phyloP scores from a whole-genome alignment of 1,139 yeast species.

The Sugiyamaella neomexicana region DNA sequence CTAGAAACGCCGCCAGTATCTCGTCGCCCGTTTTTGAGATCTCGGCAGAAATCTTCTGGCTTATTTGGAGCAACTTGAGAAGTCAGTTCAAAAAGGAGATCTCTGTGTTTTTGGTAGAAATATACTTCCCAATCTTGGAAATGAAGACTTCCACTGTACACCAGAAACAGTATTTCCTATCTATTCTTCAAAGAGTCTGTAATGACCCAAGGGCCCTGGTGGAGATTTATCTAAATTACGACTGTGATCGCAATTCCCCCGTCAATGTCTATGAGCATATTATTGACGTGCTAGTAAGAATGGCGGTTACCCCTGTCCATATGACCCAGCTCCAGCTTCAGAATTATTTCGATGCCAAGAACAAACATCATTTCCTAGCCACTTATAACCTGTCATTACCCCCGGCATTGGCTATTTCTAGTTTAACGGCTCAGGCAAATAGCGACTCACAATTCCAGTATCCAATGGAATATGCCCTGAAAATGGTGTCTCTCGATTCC shows the following conservation, averaged over 20 bases:
- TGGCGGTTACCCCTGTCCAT: slow-evolving; percentile 71
- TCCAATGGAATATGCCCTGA: slow-evolving; percentile 68
- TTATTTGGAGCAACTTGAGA: slow-evolving; percentile 77
- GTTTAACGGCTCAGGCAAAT: slow-evolving; percentile 48
- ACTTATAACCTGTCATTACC: slow-evolving; percentile 72
- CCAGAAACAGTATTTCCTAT: slow-evolving; percentile 83
- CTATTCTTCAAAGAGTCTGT: slow-evolving; percentile 75
- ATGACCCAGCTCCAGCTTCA: slow-evolving; percentile 67
- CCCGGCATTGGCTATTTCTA: slow-evolving; percentile 73
- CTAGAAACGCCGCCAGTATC: slow-evolving; percentile 91
- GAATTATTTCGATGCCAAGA: slow-evolving; percentile 61
- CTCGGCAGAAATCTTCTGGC: slow-evolving; percentile 90
- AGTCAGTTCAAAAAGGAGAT: slow-evolving; percentile 88
- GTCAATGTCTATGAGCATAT: slow-evolving; percentile 84
- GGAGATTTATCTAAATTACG: slow-evolving; percentile 91
- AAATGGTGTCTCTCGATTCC: slow-evolving; percentile 76
- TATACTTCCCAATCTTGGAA: slow-evolving; percentile 91
- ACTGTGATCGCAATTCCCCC: slow-evolving; percentile 75
- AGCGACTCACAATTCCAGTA: slow-evolving; percentile 54
- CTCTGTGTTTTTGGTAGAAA: slow-evolving; percentile 89
- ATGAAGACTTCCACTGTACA: slow-evolving; percentile 89
- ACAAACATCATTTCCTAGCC: slow-evolving; percentile 59
- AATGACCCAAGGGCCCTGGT: slow-evolving; percentile 88
- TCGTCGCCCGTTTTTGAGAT: slow-evolving; percentile 91
- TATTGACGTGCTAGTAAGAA: slow-evolving; percentile 72